These are phyloP conservation scores for Carallia brachiata DNA, from an alignment of 345 rosid species.

Conservation along the genomic window DNA sequence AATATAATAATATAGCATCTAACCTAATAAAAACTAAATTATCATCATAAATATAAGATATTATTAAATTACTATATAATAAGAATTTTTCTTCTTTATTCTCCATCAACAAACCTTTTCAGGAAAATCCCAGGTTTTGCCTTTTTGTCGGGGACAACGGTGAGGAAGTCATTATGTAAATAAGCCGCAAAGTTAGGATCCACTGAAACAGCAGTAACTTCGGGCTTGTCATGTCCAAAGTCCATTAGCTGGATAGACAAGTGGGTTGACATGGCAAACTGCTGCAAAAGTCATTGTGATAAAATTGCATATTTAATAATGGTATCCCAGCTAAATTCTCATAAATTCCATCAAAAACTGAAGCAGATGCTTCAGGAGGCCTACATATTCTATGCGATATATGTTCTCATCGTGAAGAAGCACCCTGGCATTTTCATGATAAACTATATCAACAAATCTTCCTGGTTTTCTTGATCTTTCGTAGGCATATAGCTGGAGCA, in stretches of 20 bases:
- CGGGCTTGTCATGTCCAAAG: conserved; percentile 85
- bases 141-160: conserved; percentile 53
- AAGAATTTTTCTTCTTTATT: too few species aligned
- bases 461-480: conserved; percentile 80
- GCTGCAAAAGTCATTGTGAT: conserved; percentile 28
- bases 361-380: conserved; percentile 26
- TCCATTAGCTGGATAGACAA: conserved; percentile 92
- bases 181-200: conserved; percentile 81
- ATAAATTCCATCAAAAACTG: background rate
- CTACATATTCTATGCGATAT: conserved; percentile 88
- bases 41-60: too few species aligned
- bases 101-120: conserved; percentile 47
- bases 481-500: conserved; percentile 73
- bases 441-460: conserved; percentile 64
- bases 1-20: too few species aligned
- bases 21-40: too few species aligned
- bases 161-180: conserved; percentile 67
- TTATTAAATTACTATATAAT: too few species aligned
- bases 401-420: conserved; percentile 86
- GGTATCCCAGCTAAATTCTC: background rate
- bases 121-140: conserved; percentile 67
- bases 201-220: conserved; percentile 79
- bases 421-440: conserved; percentile 78
- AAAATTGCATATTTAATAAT: background rate
- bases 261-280: conserved; percentile 51